Conservation (phyloP, 2,329 filamentous ascomycete genomes). For the Parafenestella ontariensis region DNA sequence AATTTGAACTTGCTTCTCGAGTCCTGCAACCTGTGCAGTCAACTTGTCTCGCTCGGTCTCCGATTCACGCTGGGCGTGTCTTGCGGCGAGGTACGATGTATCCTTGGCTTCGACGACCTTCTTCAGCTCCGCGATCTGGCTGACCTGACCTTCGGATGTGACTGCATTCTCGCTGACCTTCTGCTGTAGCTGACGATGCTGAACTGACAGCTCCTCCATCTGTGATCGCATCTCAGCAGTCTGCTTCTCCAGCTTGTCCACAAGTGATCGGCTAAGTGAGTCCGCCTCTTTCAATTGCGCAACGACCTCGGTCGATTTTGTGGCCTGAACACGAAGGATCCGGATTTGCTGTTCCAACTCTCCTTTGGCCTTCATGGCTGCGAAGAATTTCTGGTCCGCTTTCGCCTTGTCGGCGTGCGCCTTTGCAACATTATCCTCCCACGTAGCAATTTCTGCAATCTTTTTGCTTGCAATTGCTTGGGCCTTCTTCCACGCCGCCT, state of each 20-base stretch:
- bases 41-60: constrained; percentile 80
- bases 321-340: constrained; percentile 79
- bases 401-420: constrained; percentile 90
- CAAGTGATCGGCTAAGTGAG: constrained; percentile 73
- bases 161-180: constrained; percentile 73
- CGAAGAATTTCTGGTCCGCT: constrained; percentile 97
- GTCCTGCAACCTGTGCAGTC: constrained; percentile 76
- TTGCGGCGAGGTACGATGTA: constrained; percentile 68
- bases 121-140: constrained; percentile 79
- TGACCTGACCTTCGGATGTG: constrained; percentile 73
- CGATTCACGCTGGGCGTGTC: constrained; percentile 65
- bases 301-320: constrained; percentile 92
- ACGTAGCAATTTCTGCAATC: constrained; percentile 73
- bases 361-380: constrained; percentile 92
- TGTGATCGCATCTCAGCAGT: constrained; percentile 81
- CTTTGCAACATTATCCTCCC: constrained; percentile 79
- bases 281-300: constrained; percentile 92
- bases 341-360: constrained; percentile 81
- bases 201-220: constrained; percentile 71
- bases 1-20: constrained; percentile 81
- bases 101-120: constrained; percentile 80
- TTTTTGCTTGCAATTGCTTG: constrained; percentile 86
- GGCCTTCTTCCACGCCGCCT: constrained; percentile 88
- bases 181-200: constrained; percentile 78
- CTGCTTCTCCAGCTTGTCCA: constrained; percentile 90